Evolutionary conservation across 75 land plant genomes (phyloP).

Genomic region (Picea glauca): DNA sequence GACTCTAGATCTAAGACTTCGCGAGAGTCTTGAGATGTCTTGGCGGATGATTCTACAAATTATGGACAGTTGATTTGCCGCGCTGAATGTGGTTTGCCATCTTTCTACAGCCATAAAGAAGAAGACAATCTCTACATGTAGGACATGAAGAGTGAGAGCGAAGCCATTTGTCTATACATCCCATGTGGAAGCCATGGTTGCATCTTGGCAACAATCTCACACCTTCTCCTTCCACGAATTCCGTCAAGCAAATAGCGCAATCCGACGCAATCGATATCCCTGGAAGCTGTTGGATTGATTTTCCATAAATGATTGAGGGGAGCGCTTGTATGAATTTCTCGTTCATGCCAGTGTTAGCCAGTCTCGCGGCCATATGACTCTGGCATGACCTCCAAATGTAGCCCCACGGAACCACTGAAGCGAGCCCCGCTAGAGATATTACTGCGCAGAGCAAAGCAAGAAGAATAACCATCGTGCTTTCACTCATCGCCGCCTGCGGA

Average conservation of each 20-base stretch:
- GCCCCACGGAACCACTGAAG: neutral
- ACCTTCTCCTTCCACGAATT: constrained; percentile 32
- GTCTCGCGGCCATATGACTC: neutral
- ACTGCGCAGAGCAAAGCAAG: too few species aligned
- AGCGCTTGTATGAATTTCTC: constrained; percentile 23
- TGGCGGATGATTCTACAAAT: too few species aligned
- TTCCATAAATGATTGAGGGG: constrained; percentile 19
- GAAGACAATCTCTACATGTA: constrained; percentile 7
- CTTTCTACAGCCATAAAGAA: too few species aligned
- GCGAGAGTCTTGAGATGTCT: too few species aligned
- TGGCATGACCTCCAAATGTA: neutral
- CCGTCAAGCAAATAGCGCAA: constrained; percentile 52
- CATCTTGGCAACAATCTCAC: constrained; percentile 38
- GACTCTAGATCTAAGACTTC: too few species aligned
- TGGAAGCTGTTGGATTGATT: neutral
- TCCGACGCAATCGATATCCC: neutral
- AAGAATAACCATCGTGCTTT: neutral
- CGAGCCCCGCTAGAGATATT: neutral
- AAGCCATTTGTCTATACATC: too few species aligned
- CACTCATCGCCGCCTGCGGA: neutral
- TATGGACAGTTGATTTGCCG: too few species aligned
- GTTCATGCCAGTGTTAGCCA: constrained; percentile 25
- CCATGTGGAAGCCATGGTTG: too few species aligned
- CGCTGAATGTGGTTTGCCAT: too few species aligned
- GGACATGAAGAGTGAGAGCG: constrained; percentile 37